Conservation (phyloP, 2,329 filamentous ascomycete species). For the Verticillium klebahnii region DNA sequence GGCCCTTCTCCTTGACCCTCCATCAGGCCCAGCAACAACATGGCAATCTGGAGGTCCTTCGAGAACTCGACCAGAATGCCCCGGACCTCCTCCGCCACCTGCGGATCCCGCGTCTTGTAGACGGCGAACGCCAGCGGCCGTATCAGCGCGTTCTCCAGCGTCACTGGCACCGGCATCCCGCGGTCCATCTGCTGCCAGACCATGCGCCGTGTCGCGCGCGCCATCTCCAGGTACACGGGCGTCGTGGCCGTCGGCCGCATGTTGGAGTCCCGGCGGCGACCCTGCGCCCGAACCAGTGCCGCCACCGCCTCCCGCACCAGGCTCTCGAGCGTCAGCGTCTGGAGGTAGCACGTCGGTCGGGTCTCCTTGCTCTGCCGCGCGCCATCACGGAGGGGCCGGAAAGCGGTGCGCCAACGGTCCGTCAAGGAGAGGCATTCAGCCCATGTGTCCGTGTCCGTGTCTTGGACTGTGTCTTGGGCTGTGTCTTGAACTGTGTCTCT, state of each 20-base stretch:
- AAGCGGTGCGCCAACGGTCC: slow-evolving; percentile 1
- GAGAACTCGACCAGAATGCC: not conserved
- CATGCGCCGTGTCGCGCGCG: not conserved
- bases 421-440: not conserved
- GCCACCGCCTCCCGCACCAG: slow-evolving; percentile 6
- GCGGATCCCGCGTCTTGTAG: slow-evolving; percentile 5
- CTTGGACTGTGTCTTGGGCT: not conserved
- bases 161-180: slow-evolving; percentile 1
- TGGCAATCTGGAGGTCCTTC: slow-evolving; percentile 1
- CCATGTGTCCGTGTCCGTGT: not conserved
- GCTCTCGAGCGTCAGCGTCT: slow-evolving; percentile 6
- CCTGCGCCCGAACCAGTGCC: not conserved
- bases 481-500: too few relatives aligned
- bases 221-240: slow-evolving; percentile 5
- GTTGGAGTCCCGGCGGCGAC: slow-evolving; percentile 2
- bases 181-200: not conserved
- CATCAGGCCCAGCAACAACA: not conserved
- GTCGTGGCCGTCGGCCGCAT: slow-evolving; percentile 3
- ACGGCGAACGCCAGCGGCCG: slow-evolving; percentile 5
- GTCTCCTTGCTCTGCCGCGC: not conserved
- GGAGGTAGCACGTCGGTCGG: slow-evolving; percentile 1
- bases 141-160: slow-evolving; percentile 3
- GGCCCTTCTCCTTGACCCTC: not conserved
- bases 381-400: slow-evolving; percentile 2
- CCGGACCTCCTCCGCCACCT: not conserved